These are phyloP conservation scores for Kockiozyma suomiensis DNA, from an alignment of 805 yeast species.

Conservation along the genomic window DNA sequence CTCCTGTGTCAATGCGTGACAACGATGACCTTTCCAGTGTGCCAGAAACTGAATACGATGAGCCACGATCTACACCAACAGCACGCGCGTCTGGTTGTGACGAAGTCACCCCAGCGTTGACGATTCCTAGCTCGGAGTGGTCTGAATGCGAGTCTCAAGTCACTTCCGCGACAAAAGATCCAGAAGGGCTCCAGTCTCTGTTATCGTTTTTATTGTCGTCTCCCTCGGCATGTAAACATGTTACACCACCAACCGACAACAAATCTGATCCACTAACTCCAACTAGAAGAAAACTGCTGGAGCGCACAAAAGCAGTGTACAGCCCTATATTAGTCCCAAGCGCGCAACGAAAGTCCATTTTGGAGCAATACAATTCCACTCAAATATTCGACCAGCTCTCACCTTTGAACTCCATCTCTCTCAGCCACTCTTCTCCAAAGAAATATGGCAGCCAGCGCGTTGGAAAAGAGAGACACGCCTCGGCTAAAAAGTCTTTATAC, in stretches of 20 bases:
- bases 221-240: background rate
- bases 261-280: background rate
- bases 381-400: background rate
- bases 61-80: background rate
- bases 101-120: background rate
- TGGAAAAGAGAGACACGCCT: background rate
- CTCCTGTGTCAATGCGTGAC: background rate
- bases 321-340: constrained; percentile 11
- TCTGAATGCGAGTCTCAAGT: constrained; percentile 17
- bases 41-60: background rate
- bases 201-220: background rate
- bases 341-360: constrained; percentile 1
- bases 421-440: background rate
- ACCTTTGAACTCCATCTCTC: constrained; percentile 4
- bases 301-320: constrained; percentile 1
- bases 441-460: background rate
- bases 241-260: background rate
- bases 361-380: background rate
- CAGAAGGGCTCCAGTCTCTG: background rate
- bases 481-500: background rate
- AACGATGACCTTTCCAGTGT: background rate
- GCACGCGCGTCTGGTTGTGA: background rate
- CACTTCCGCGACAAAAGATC: background rate
- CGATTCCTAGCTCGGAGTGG: constrained; percentile 23
- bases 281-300: background rate